Percentiles rank a stretch among this genome's conserved stretches.
Conservation (phyloP, 2,329 filamentous ascomycete genomes). For the Esteya vermicola region DNA sequence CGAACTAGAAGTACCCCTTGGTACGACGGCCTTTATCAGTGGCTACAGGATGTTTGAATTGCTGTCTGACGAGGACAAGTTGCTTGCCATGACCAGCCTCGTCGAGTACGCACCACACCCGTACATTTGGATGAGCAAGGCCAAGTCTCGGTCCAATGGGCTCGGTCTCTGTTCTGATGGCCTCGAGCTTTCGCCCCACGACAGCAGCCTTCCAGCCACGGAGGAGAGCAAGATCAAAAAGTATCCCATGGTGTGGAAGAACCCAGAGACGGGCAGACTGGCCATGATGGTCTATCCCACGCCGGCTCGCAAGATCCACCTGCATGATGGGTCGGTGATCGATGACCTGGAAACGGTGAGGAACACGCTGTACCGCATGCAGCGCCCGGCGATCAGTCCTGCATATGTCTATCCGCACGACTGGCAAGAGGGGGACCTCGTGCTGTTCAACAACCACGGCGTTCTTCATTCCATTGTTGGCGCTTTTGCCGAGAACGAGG, state of each 20-base stretch:
- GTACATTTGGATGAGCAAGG: slow-evolving; percentile 66
- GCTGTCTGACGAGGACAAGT: slow-evolving; percentile 49
- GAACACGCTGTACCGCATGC: slow-evolving; percentile 35
- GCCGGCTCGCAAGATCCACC: slow-evolving; percentile 53
- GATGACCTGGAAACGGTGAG: slow-evolving; percentile 37
- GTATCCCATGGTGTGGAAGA: slow-evolving; percentile 67
- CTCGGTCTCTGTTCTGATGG: slow-evolving; percentile 47
- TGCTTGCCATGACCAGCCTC: slow-evolving; percentile 48
- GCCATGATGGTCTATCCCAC: slow-evolving; percentile 65
- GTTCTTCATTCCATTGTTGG: slow-evolving; percentile 64
- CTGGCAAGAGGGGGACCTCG: slow-evolving; percentile 64
- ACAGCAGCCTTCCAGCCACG: slow-evolving; percentile 43
- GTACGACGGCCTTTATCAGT: slow-evolving; percentile 62
- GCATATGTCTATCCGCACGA: slow-evolving; percentile 57
- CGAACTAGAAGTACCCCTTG: slow-evolving; percentile 54
- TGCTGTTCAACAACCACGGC: slow-evolving; percentile 67
- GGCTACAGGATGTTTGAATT: slow-evolving; percentile 57
- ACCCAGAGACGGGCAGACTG: slow-evolving; percentile 52
- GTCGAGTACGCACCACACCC: slow-evolving; percentile 68
- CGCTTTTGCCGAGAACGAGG: slow-evolving; percentile 57
- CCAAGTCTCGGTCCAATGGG: slow-evolving; percentile 51
- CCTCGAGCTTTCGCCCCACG: slow-evolving; percentile 37
- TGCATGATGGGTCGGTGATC: slow-evolving; percentile 49
- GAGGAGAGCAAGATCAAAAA: slow-evolving; percentile 53
- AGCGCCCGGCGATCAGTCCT: slow-evolving; percentile 59